Conservation (phyloP, 257 asterid genomes). For the Sherardia arvensis region DNA sequence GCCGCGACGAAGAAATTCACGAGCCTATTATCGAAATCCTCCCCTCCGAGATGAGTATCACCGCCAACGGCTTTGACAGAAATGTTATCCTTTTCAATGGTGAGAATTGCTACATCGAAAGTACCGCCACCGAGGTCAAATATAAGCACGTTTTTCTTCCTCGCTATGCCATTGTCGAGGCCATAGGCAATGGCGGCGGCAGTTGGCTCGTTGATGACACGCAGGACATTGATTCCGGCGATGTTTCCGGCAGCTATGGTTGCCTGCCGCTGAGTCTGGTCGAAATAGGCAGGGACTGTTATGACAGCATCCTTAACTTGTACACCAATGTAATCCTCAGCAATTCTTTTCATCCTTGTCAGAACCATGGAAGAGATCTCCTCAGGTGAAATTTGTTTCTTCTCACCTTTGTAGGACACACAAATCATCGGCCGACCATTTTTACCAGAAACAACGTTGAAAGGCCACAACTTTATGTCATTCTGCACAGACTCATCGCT, state of each 20-base stretch:
- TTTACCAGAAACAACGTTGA: neutral
- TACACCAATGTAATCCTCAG: conserved; percentile 20
- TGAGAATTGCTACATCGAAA: conserved; percentile 20
- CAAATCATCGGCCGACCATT: neutral
- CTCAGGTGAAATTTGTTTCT: neutral
- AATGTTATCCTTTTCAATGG: conserved; percentile 24
- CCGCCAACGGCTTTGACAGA: conserved; percentile 27
- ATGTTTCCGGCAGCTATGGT: conserved; percentile 20
- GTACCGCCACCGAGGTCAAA: conserved; percentile 1
- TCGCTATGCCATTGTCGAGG: neutral
- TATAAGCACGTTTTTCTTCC: conserved; percentile 13
- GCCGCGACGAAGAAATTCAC: conserved; percentile 14
- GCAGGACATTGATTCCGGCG: conserved; percentile 22
- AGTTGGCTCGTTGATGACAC: conserved; percentile 5
- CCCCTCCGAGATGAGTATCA: conserved; percentile 17
- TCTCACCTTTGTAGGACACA: neutral
- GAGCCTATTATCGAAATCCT: conserved; percentile 2
- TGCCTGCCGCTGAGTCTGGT: neutral
- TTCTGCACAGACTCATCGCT: conserved; percentile 9
- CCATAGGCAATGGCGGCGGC: conserved; percentile 3
- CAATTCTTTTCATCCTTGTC: conserved; percentile 21
- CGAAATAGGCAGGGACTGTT: conserved; percentile 27
- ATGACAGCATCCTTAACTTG: conserved; percentile 22
- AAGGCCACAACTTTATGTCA: neutral
- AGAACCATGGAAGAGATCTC: neutral